phyloP scores from a whole-genome alignment of 192 early-diverging fungal genomes.

The Coemansia sp. region DNA sequence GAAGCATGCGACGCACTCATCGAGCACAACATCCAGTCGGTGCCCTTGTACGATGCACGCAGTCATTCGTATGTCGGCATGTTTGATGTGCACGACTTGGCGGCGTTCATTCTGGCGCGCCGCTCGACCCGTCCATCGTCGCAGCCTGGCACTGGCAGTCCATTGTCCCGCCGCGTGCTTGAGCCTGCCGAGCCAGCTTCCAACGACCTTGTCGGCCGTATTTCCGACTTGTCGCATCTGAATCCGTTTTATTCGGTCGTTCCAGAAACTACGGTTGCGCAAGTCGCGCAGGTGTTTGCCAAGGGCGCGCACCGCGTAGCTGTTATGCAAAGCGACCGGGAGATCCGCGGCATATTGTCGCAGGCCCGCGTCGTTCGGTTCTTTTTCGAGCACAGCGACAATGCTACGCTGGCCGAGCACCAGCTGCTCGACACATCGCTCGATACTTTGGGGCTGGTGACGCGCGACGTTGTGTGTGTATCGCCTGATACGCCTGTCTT shows the following conservation, averaged over 20 bases:
- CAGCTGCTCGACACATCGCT: conserved; percentile 41
- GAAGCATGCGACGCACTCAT: conserved; percentile 73
- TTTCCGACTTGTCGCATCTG: conserved; percentile 69
- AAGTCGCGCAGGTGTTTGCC: conserved; percentile 71
- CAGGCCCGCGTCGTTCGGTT: conserved; percentile 70
- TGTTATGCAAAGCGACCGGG: conserved; percentile 61
- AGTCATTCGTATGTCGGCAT: conserved; percentile 71
- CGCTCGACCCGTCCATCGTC: background rate
- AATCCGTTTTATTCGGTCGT: conserved; percentile 83
- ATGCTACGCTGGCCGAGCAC: conserved; percentile 2
- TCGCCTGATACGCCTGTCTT: conserved; percentile 58
- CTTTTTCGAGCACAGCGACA: conserved; percentile 60
- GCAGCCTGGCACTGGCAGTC: conserved; percentile 1
- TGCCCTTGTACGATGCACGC: conserved; percentile 70
- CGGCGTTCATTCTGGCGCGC: conserved; percentile 65
- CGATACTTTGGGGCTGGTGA: conserved; percentile 59
- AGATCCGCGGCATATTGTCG: conserved; percentile 75
- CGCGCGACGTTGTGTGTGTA: conserved; percentile 57
- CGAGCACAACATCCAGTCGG: conserved; percentile 73
- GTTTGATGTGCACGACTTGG: conserved; percentile 85
- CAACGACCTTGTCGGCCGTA: conserved; percentile 15
- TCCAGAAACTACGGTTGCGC: conserved; percentile 70
- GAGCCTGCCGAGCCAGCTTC: background rate
- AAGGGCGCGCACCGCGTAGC: conserved; percentile 78
- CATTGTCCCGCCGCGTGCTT: conserved; percentile 2